phyloP scores from a whole-genome alignment of 2,329 filamentous ascomycete species.

The Epichloe festucae region DNA sequence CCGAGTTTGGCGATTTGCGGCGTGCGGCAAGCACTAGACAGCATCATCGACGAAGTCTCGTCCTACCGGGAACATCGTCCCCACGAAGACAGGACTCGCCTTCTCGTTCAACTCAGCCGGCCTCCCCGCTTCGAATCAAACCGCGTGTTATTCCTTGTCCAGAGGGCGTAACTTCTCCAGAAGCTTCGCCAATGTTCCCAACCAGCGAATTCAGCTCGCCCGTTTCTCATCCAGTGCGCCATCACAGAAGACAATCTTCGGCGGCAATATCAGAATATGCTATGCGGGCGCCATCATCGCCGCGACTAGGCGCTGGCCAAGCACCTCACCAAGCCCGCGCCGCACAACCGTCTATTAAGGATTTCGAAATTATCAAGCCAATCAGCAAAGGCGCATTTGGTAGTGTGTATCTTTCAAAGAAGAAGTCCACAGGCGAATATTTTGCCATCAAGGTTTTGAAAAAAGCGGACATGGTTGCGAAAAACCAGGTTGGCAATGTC shows the following conservation, averaged over 20 bases:
- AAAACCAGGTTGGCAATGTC: slow-evolving; percentile 98
- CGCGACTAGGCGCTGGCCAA: slow-evolving; percentile 62
- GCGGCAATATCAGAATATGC: slow-evolving; percentile 62
- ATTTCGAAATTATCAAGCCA: slow-evolving; percentile 98
- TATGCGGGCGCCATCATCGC: slow-evolving; percentile 64
- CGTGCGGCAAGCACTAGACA: slow-evolving; percentile 69
- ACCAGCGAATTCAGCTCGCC: slow-evolving; percentile 73
- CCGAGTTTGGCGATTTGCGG: slow-evolving; percentile 65
- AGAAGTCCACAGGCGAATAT: slow-evolving; percentile 96
- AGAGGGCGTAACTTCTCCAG: slow-evolving; percentile 66
- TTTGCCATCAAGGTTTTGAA: slow-evolving; percentile 98
- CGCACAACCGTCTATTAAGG: slow-evolving; percentile 90
- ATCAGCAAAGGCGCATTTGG: slow-evolving; percentile 98
- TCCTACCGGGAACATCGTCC: slow-evolving; percentile 66
- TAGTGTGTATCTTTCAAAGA: slow-evolving; percentile 95
- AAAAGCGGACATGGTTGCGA: slow-evolving; percentile 99
- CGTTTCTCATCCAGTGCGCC: slow-evolving; percentile 43
- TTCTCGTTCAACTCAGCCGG: slow-evolving; percentile 62
- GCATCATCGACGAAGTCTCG: slow-evolving; percentile 74
- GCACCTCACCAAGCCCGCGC: slow-evolving; percentile 75
- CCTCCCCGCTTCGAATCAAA: slow-evolving; percentile 82
- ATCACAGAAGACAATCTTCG: slow-evolving; percentile 85
- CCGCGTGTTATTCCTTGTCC: slow-evolving; percentile 50
- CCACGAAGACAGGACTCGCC: slow-evolving; percentile 83
- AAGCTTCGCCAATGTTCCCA: slow-evolving; percentile 77